Base-by-base conservation (phyloP, 2,329 filamentous ascomycete species). In the Cladorrhinum sp. region DNA sequence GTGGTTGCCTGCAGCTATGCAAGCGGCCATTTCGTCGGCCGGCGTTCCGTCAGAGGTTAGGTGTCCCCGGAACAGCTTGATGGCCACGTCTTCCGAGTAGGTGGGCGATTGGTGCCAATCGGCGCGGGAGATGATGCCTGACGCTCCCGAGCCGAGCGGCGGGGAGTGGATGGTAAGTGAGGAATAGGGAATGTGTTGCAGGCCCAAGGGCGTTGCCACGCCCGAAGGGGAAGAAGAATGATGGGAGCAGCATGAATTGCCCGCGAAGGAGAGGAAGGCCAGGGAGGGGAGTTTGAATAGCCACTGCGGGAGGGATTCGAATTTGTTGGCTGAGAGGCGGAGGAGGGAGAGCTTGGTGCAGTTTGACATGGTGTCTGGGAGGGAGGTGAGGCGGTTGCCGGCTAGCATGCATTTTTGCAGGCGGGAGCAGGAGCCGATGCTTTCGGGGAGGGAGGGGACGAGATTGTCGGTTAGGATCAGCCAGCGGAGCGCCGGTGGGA, bases 321-420 rank as follows among this genome's bases (percentile, higher is more conserved):
- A 64, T 4, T 67, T 64, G 66, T 82, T 82, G 21, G 75, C 73
- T 21, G 76, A 76, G 30, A 82, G 68, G 23, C 79, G 73, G 46
- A 82, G 67, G 33, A 81, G 68, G 5, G 73, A 75, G 36, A 82
- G 72, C 60, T 77, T 76, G 49, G 68, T 71, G 70, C 79, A 82
- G n/a, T 66, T 66, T 3, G 69, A 69, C 77, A 82, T 79, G 55
- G 75, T 72, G 16, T 66, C 66, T 1, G 79, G 79, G 8, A 82
- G 68, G 42, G 53, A 55, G 0, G 62, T 66, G 23, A 81, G 71
- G n/a, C 61, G 68, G 64, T 81, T 81, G 14, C 78, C 79, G 1
- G 79, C 74, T n/a, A 82, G 67, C 76, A 80, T 78, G 65, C 79
- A 80, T 67, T 80, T 80, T 64, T 81, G 75, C 3, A 82, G 71